Evolutionary conservation across 495 filamentous ascomycete genomes (phyloP).

Genomic region (Melanomma pulvis-pyrius): DNA sequence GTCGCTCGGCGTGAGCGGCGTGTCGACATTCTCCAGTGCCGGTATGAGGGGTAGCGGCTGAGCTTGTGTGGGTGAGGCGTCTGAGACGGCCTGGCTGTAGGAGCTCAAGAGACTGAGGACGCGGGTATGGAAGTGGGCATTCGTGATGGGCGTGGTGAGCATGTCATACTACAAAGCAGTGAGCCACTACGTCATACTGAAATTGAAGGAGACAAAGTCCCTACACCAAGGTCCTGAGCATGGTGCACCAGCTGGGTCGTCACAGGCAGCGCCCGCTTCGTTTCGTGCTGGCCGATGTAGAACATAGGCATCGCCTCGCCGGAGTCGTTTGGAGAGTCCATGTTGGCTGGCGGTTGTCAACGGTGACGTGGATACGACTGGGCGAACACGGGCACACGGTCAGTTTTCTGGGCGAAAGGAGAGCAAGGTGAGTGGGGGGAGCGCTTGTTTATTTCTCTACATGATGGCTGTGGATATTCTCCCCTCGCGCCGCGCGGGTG

Average conservation of each 20-base stretch:
- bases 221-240: slow-evolving; percentile 61
- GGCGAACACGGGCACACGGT: background rate
- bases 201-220: background rate
- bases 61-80: background rate
- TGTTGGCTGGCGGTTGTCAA: background rate
- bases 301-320: slow-evolving; percentile 64
- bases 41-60: slow-evolving; percentile 55
- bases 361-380: background rate
- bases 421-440: background rate
- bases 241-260: slow-evolving; percentile 65
- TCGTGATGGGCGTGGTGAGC: slow-evolving; percentile 88
- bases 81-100: slow-evolving; percentile 51
- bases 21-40: slow-evolving; percentile 72
- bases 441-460: background rate
- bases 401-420: background rate
- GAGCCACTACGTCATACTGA: slow-evolving; percentile 10
- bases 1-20: slow-evolving; percentile 70
- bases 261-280: slow-evolving; percentile 61
- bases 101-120: slow-evolving; percentile 61
- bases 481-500: slow-evolving; percentile 1
- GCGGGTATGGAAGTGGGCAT: slow-evolving; percentile 74
- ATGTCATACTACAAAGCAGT: slow-evolving; percentile 75
- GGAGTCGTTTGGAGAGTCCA: slow-evolving; percentile 47
- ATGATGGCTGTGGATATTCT: slow-evolving; percentile 4
- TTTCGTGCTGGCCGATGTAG: slow-evolving; percentile 85